Evolutionary conservation across 2,329 filamentous ascomycete species (phyloP).

Genomic region (Ophiocordyceps camponoti-rufipedis): DNA sequence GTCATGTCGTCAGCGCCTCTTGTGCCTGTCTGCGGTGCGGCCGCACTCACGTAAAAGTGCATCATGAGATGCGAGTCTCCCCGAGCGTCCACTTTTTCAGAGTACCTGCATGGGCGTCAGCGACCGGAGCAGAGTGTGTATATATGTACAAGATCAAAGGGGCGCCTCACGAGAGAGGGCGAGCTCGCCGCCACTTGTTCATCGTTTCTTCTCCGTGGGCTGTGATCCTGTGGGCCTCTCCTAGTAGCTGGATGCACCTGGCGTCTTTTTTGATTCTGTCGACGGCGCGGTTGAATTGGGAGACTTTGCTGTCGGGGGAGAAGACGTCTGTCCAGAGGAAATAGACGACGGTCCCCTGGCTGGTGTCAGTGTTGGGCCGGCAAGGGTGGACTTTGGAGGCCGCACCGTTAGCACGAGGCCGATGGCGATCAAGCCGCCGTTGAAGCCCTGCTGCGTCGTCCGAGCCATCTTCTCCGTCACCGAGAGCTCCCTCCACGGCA

Average conservation of each 20-base stretch:
- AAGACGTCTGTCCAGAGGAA: conserved; percentile 72
- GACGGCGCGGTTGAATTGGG: conserved; percentile 76
- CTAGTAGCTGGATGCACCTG: conserved; percentile 55
- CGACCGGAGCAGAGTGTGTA: neutral
- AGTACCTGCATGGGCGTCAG: conserved; percentile 33
- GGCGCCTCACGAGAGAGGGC: conserved; percentile 35
- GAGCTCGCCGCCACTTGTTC: conserved; percentile 61
- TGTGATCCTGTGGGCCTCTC: conserved; percentile 54
- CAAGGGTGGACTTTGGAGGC: neutral
- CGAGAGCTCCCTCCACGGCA: conserved; percentile 66
- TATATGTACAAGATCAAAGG: neutral
- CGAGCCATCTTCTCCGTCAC: conserved; percentile 61
- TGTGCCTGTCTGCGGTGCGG: neutral
- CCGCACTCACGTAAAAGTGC: conserved; percentile 54
- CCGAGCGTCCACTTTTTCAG: conserved; percentile 47
- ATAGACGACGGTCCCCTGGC: conserved; percentile 56
- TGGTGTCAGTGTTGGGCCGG: no score
- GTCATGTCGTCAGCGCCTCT: conserved; percentile 6
- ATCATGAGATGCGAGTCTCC: conserved; percentile 70
- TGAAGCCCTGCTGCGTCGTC: conserved; percentile 80
- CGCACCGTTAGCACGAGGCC: conserved; percentile 61
- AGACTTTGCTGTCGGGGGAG: conserved; percentile 66
- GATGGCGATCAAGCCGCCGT: conserved; percentile 58
- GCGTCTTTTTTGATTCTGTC: conserved; percentile 57
- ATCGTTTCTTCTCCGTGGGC: conserved; percentile 67